Conservation (phyloP, 1,284 basidiomycete genomes). For the Rhizoctonia solani region DNA sequence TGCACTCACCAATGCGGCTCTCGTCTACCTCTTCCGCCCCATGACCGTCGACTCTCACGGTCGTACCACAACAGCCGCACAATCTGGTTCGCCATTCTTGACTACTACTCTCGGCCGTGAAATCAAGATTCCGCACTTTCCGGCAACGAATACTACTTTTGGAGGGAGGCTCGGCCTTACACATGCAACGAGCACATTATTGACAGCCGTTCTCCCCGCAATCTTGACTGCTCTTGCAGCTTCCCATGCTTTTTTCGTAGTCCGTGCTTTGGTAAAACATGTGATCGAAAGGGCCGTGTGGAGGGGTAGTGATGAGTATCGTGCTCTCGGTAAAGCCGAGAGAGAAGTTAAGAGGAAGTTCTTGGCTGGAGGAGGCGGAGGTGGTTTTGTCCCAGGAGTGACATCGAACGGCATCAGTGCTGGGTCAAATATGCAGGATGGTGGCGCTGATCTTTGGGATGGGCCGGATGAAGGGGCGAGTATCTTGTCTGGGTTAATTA, state of each 20-base stretch:
- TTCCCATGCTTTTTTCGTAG: slow-evolving; percentile 77
- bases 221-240: slow-evolving; percentile 75
- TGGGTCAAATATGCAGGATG: neutral
- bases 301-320: slow-evolving; percentile 69
- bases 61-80: slow-evolving; percentile 24
- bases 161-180: slow-evolving; percentile 45
- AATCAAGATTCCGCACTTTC: slow-evolving; percentile 20
- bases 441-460: slow-evolving; percentile 34
- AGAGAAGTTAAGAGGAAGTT: slow-evolving; percentile 57
- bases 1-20: slow-evolving; percentile 80
- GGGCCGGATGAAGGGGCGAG: slow-evolving; percentile 37
- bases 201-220: slow-evolving; percentile 58
- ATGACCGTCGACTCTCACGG: slow-evolving; percentile 10
- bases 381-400: slow-evolving; percentile 15
- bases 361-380: slow-evolving; percentile 9
- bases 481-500: slow-evolving; percentile 35
- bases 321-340: slow-evolving; percentile 59
- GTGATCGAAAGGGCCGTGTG: slow-evolving; percentile 75
- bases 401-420: slow-evolving; percentile 12
- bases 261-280: slow-evolving; percentile 66
- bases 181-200: slow-evolving; percentile 50
- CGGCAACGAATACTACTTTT: slow-evolving; percentile 29
- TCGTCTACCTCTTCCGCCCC: slow-evolving; percentile 81
- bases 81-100: slow-evolving; percentile 32
- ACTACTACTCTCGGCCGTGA: slow-evolving; percentile 31